Conservation (phyloP, 2,329 filamentous ascomycete species). For the Trichoderma aggressivum region DNA sequence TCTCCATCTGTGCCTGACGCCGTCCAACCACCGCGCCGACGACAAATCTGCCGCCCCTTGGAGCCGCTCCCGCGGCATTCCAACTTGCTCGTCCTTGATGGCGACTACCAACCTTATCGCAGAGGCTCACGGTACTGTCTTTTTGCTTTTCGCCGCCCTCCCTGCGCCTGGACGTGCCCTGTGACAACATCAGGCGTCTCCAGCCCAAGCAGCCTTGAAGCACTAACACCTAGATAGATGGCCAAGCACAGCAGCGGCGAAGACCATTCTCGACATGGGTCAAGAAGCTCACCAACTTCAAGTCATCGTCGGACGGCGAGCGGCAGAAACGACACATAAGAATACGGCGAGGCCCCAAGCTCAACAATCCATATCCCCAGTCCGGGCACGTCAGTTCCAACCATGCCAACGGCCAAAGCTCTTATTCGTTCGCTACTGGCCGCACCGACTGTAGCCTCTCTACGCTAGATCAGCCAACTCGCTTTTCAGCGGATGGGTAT, state of each 20-base stretch:
- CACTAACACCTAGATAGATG: conserved; percentile 54
- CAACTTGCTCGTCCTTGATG: conserved; percentile 27
- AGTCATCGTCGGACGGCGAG: conserved; percentile 63
- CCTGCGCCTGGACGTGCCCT: neutral
- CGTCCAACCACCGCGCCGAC: neutral
- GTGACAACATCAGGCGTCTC: neutral
- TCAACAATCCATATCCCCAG: conserved; percentile 90
- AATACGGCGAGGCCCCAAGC: conserved; percentile 57
- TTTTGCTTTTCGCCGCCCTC: neutral
- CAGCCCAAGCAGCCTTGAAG: conserved; percentile 10
- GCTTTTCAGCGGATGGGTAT: conserved; percentile 57
- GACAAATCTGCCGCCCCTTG: neutral
- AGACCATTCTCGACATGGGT: conserved; percentile 91
- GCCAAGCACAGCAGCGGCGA: conserved; percentile 63
- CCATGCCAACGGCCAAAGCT: conserved; percentile 41
- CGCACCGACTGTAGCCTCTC: conserved; percentile 51
- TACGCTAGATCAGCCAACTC: conserved; percentile 58
- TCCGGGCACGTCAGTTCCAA: conserved; percentile 57
- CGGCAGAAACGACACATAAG: conserved; percentile 41
- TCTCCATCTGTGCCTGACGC: conserved; percentile 4
- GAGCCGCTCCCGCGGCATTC: conserved; percentile 5
- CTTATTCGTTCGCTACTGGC: conserved; percentile 54
- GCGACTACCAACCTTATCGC: conserved; percentile 38
- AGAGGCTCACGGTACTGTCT: conserved; percentile 41
- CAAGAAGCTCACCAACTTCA: conserved; percentile 87